Evolutionary conservation across 306 rosid species (phyloP).

Genomic region (Parietaria judaica): DNA sequence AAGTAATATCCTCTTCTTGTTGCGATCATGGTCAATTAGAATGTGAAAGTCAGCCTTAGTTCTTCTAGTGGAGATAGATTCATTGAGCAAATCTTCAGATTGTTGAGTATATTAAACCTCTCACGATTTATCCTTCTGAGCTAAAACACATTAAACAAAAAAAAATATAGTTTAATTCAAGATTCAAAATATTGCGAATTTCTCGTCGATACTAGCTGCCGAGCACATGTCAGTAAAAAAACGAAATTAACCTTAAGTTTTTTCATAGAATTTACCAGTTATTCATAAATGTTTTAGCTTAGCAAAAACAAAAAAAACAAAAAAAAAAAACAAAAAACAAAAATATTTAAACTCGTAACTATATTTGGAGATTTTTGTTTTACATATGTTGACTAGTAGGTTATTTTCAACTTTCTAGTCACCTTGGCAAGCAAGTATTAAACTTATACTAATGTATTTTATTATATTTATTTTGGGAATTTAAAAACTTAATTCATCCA

Average conservation of each 20-base stretch:
- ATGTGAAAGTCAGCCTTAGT: no score
- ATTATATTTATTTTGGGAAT: background rate
- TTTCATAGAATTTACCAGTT: no score
- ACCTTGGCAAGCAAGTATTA: background rate
- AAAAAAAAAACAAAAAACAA: no score
- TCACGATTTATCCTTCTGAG: background rate
- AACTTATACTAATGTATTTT: background rate
- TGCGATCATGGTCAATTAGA: background rate
- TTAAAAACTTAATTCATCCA: slow-evolving; percentile 18
- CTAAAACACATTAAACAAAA: background rate
- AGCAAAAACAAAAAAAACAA: no score
- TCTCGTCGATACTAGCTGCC: no score
- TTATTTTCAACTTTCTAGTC: slow-evolving; percentile 4
- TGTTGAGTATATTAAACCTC: background rate
- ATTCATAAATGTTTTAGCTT: no score
- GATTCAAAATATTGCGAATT: no score
- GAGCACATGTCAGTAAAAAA: no score
- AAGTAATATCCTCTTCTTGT: slow-evolving; percentile 21
- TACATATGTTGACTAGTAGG: slow-evolving; percentile 36
- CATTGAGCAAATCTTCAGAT: background rate
- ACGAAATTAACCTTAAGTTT: no score
- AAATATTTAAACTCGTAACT: background rate
- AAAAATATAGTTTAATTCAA: no score
- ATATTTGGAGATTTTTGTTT: background rate
- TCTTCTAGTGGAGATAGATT: no score